Evolutionary conservation across 1,284 basidiomycete species (phyloP).

Genomic region (Apiotrichum montevideense): DNA sequence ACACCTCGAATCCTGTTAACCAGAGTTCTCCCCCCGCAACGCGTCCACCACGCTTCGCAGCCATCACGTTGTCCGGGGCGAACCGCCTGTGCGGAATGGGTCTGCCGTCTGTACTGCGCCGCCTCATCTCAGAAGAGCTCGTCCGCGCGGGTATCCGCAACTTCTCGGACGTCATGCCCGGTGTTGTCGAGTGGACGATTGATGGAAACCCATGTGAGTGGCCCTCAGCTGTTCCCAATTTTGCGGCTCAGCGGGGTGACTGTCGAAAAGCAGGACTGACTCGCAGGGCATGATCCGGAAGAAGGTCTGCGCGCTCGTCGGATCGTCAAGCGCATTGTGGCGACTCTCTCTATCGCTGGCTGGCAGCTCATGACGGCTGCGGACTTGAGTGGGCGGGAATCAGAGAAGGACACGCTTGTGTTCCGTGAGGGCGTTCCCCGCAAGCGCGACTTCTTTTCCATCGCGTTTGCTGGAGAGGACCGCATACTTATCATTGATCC

Average conservation of each 20-base stretch:
- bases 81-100: background rate
- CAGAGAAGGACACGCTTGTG: slow-evolving; percentile 37
- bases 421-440: slow-evolving; percentile 28
- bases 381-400: slow-evolving; percentile 32
- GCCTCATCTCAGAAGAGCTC: background rate
- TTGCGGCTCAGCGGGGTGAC: too few relatives aligned
- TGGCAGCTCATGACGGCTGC: slow-evolving; percentile 31
- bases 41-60: background rate
- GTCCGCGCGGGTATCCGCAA: background rate
- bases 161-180: background rate
- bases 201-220: background rate
- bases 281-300: background rate
- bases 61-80: background rate
- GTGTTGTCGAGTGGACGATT: slow-evolving; percentile 1
- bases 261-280: too few relatives aligned
- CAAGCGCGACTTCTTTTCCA: slow-evolving; percentile 30
- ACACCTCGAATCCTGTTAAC: too few relatives aligned
- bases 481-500: slow-evolving; percentile 40
- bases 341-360: slow-evolving; percentile 22
- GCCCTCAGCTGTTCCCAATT: too few relatives aligned
- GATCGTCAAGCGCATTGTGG: slow-evolving; percentile 31
- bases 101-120: background rate
- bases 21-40: too few relatives aligned
- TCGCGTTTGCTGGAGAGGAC: slow-evolving; percentile 37
- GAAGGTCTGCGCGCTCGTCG: slow-evolving; percentile 17